These are phyloP conservation scores for Phialocephala sp. DNA, from an alignment of 2,329 filamentous ascomycete species.

Conservation along the genomic window DNA sequence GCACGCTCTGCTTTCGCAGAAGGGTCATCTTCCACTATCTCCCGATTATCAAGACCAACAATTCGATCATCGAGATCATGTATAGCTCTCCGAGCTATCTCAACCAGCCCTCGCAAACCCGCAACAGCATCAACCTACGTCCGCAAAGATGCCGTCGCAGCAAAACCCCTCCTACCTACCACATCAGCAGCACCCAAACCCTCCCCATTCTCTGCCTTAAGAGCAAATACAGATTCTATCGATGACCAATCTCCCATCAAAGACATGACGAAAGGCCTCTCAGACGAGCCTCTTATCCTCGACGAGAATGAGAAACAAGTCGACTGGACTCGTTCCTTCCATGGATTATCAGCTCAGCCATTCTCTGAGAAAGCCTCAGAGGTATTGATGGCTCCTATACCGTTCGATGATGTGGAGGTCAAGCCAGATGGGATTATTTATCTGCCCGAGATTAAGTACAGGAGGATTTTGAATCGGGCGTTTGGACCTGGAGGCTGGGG, in stretches of 20 bases:
- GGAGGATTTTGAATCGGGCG: slow-evolving; percentile 84
- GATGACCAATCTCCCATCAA: slow-evolving; percentile 42
- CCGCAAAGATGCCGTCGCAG: slow-evolving; percentile 29
- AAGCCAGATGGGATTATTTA: slow-evolving; percentile 98
- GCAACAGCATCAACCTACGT: slow-evolving; percentile 36
- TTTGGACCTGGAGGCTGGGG: slow-evolving; percentile 98
- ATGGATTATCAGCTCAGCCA: slow-evolving; percentile 67
- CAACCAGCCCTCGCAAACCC: slow-evolving; percentile 26
- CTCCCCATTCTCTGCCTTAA: slow-evolving; percentile 3
- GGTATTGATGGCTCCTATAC: slow-evolving; percentile 66
- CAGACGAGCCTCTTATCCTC: slow-evolving; percentile 54
- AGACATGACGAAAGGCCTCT: slow-evolving; percentile 55
- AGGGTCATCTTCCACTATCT: slow-evolving; percentile 21
- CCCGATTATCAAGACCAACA: slow-evolving; percentile 14
- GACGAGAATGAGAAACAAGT: slow-evolving; percentile 58
- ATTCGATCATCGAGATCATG: background rate
- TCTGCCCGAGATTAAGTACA: slow-evolving; percentile 97
- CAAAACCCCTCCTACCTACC: slow-evolving; percentile 18
- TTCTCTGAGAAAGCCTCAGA: slow-evolving; percentile 69
- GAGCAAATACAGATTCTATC: slow-evolving; percentile 51
- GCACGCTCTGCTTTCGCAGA: slow-evolving; percentile 34
- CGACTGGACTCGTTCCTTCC: slow-evolving; percentile 77
- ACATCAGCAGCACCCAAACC: slow-evolving; percentile 11
- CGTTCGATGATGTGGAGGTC: slow-evolving; percentile 84
- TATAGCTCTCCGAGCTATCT: background rate